These are phyloP conservation scores for Apophysomyces elegans DNA, from an alignment of 371 early-diverging fungal species.

Conservation along the genomic window DNA sequence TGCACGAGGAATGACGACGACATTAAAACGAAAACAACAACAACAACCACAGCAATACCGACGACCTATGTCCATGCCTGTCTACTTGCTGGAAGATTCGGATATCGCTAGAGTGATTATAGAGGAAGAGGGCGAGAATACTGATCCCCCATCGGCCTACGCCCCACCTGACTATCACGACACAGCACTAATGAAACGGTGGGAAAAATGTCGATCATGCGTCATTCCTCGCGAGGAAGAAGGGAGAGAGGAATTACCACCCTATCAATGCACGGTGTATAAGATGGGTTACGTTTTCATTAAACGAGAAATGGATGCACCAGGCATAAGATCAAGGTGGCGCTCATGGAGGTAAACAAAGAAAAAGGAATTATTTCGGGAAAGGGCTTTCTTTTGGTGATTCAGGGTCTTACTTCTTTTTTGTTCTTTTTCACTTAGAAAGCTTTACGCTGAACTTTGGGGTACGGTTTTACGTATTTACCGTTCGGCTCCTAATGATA, in stretches of 20 bases:
- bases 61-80: constrained; percentile 3
- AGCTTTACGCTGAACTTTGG: constrained; percentile 49
- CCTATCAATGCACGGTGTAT: constrained; percentile 47
- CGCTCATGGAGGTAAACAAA: constrained; percentile 47
- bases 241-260: constrained; percentile 43
- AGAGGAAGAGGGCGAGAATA: background rate
- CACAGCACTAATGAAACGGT: constrained; percentile 23
- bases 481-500: constrained; percentile 32
- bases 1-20: too few species aligned
- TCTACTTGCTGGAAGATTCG: background rate
- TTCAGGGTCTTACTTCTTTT: background rate
- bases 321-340: constrained; percentile 34
- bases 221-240: constrained; percentile 41
- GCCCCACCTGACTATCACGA: constrained; percentile 28
- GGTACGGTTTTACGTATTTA: constrained; percentile 47
- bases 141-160: background rate
- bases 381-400: background rate
- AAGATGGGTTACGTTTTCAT: constrained; percentile 54
- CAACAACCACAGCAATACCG: background rate
- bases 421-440: constrained; percentile 26
- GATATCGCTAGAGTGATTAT: background rate
- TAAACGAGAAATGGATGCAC: constrained; percentile 47
- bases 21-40: background rate
- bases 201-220: constrained; percentile 42
- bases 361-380: background rate